Base-by-base conservation (phyloP, 2,329 filamentous ascomycete genomes). In the Claviceps digitariae region DNA sequence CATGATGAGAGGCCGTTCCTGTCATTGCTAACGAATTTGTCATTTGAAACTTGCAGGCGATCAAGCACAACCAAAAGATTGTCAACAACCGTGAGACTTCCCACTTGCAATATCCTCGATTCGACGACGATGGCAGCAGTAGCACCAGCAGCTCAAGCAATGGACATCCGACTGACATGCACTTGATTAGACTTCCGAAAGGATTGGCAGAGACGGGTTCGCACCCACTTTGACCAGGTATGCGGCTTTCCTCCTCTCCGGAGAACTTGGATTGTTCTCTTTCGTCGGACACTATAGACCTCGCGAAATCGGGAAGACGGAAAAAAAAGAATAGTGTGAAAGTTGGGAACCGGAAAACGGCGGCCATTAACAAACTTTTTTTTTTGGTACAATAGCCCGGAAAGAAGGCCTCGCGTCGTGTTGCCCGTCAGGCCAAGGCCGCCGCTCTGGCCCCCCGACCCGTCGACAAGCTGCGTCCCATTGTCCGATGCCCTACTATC, bases 221-320 rank as follows among this genome's bases (percentile, higher is more conserved):
- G 90, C 78, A 87, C 88, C 77, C 93, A 98, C 83, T 98, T 98
- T 81, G 90, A 98, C 82, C 93, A 97, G 90, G 91, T 95, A 91
- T 78, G 71, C 59, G 60, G 59, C 29, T 13, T 17, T 21, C 31
- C 34, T 27, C 9, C n/a, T 29, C 10, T n/a, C 23, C 10, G 44
- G 44, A 46, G 23, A 45, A 21, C 50, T 48, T 13, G 34, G 21
- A 17, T 51, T 8, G 23, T n/a, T 29, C 1, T 47, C 17, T 36
- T 23, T 27, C 31, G 46, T 21, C 17, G 1, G 34, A 13, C 27
- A 3, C 17, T 9, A 21, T 17, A 23, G 43, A 40, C 9, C 1
- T 45, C 29, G 41, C 20, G 31, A 36, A 25, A 47, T 29, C 27
- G 8, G 41, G 9, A 20, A 12, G 3, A 12, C 23, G 6, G 4